Evolutionary conservation across 1,284 basidiomycete genomes (phyloP).

Genomic region (Wallemia ichthyophaga): DNA sequence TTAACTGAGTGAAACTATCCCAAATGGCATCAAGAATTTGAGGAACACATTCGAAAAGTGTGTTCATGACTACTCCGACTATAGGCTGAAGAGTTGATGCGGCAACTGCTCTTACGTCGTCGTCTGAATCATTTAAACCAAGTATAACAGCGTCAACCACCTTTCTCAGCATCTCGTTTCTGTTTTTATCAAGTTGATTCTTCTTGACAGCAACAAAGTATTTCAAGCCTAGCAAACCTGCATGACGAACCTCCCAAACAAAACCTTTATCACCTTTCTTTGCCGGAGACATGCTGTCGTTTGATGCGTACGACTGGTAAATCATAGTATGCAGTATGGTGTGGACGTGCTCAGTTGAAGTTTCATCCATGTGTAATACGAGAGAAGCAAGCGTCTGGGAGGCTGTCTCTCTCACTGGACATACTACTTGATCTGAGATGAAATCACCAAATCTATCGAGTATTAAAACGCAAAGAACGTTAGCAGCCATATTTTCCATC

Average conservation of each 20-base stretch:
- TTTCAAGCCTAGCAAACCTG: slow-evolving; percentile 80
- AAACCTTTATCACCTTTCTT: slow-evolving; percentile 21
- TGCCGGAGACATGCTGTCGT: slow-evolving; percentile 15
- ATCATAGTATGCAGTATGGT: slow-evolving; percentile 73
- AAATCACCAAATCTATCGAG: slow-evolving; percentile 94
- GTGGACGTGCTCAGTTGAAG: slow-evolving; percentile 50
- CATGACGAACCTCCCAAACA: slow-evolving; percentile 92
- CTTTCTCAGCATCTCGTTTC: slow-evolving; percentile 22
- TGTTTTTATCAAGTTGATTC: slow-evolving; percentile 33
- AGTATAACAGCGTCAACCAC: slow-evolving; percentile 64
- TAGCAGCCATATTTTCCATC: slow-evolving; percentile 64
- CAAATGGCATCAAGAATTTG: slow-evolving; percentile 59
- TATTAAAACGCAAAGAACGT: slow-evolving; percentile 69
- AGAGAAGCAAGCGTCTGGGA: slow-evolving; percentile 79
- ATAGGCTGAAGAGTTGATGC: slow-evolving; percentile 74
- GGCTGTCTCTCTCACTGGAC: slow-evolving; percentile 85
- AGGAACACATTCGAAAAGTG: slow-evolving; percentile 39
- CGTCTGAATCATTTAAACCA: slow-evolving; percentile 66
- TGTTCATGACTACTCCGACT: slow-evolving; percentile 41
- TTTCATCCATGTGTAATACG: slow-evolving; percentile 50
- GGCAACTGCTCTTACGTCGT: slow-evolving; percentile 87
- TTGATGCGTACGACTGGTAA: slow-evolving; percentile 26
- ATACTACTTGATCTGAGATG: slow-evolving; percentile 82
- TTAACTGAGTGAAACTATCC: slow-evolving; percentile 70
- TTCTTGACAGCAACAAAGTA: slow-evolving; percentile 82